Evolutionary conservation across 768 basidiomycete genomes (phyloP).

Genomic region (Cyclocybe cylindracea): DNA sequence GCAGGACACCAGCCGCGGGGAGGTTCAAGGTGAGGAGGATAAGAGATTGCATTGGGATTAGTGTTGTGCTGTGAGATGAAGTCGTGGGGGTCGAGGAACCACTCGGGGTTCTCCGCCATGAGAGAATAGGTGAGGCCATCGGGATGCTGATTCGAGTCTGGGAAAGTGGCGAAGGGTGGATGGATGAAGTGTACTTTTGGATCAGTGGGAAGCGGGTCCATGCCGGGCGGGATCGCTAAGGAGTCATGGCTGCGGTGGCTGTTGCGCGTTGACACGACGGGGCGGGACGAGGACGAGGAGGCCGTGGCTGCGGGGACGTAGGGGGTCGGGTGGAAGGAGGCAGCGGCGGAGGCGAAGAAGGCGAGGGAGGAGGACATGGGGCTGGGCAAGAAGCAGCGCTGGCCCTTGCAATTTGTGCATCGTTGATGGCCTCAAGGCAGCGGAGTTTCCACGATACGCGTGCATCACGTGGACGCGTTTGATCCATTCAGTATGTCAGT

Average conservation of each 20-base stretch:
- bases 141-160: constrained; percentile 55
- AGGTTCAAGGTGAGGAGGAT: constrained; percentile 78
- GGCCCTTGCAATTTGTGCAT: constrained; percentile 20
- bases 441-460: constrained; percentile 44
- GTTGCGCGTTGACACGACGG: constrained; percentile 26
- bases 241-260: constrained; percentile 38
- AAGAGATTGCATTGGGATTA: constrained; percentile 59
- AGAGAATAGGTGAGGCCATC: constrained; percentile 72
- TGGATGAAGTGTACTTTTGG: constrained; percentile 69
- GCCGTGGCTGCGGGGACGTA: constrained; percentile 43
- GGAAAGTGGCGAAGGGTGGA: constrained; percentile 72
- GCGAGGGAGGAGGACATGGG: constrained; percentile 41
- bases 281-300: constrained; percentile 14
- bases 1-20: constrained; percentile 86
- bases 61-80: constrained; percentile 50
- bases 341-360: constrained; percentile 64
- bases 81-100: constrained; percentile 75
- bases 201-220: constrained; percentile 73
- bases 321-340: constrained; percentile 67
- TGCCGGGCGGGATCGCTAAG: constrained; percentile 48
- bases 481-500: not conserved
- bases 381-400: constrained; percentile 15
- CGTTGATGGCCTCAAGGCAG: constrained; percentile 33
- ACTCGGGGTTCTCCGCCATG: constrained; percentile 75
- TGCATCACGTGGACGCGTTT: constrained; percentile 34